Percentiles rank a stretch among this genome's conserved stretches.
Conservation (phyloP, 2,329 filamentous ascomycete species). For the Penicillium sp. region DNA sequence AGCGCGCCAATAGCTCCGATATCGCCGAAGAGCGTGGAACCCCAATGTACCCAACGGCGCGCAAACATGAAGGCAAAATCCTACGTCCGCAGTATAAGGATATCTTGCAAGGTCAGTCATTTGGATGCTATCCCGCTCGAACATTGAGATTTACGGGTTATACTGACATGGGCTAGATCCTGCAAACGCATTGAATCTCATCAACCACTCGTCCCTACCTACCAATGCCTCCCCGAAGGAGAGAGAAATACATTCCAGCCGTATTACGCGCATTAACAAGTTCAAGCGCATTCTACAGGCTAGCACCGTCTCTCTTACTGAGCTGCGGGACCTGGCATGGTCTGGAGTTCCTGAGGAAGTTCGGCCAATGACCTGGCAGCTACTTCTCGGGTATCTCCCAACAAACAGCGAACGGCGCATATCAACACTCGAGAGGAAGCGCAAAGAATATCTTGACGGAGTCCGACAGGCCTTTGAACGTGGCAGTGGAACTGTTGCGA, state of each 20-base stretch:
- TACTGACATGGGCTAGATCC: constrained; percentile 60
- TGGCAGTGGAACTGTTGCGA: constrained; percentile 52
- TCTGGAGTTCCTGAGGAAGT: constrained; percentile 94
- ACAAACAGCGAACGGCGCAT: constrained; percentile 95
- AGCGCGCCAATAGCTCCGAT: constrained; percentile 84
- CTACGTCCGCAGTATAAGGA: constrained; percentile 97
- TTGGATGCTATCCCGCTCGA: not conserved
- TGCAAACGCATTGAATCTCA: constrained; percentile 92
- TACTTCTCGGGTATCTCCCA: constrained; percentile 91
- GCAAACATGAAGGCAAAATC: constrained; percentile 93
- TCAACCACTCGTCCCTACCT: constrained; percentile 80
- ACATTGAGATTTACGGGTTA: not conserved
- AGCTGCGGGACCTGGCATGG: constrained; percentile 87
- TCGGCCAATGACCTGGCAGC: constrained; percentile 98
- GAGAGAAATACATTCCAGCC: constrained; percentile 80
- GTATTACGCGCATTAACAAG: constrained; percentile 95
- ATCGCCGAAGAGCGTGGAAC: constrained; percentile 89
- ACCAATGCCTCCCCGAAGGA: constrained; percentile 80
- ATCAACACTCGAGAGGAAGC: constrained; percentile 86
- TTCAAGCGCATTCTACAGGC: constrained; percentile 96
- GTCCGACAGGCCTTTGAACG: constrained; percentile 72
- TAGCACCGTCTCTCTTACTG: constrained; percentile 82
- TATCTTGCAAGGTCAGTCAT: constrained; percentile 70
- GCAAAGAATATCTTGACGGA: constrained; percentile 95
- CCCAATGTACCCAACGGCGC: constrained; percentile 82